These are phyloP conservation scores for Gracilaria vermiculophylla DNA, from an alignment of 23 red algal species.

Conservation along the genomic window DNA sequence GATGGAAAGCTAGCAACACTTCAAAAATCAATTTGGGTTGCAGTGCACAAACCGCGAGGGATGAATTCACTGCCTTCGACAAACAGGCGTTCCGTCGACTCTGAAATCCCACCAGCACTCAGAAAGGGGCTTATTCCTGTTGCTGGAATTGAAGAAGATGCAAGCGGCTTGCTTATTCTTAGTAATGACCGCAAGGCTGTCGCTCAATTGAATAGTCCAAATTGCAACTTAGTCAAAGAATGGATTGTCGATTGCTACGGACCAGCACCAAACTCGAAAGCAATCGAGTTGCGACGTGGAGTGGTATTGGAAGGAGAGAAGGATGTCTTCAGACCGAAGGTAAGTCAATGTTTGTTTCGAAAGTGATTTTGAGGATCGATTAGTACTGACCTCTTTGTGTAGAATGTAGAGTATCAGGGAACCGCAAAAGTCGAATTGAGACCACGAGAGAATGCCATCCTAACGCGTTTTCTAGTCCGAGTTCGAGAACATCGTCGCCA, in stretches of 20 bases:
- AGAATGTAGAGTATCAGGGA: conserved; percentile 15
- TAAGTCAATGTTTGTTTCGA: neutral
- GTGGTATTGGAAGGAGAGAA: conserved; percentile 18
- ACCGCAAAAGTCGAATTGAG: conserved; percentile 13
- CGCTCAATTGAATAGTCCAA: conserved; percentile 12
- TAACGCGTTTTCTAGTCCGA: conserved; percentile 33
- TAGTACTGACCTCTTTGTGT: neutral
- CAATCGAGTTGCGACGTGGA: conserved; percentile 8
- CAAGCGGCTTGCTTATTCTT: conserved; percentile 46
- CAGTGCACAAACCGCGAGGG: conserved; percentile 54
- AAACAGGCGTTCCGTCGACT: conserved; percentile 6
- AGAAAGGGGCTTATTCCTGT: conserved; percentile 11
- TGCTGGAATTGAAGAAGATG: conserved; percentile 33
- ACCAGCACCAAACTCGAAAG: neutral
- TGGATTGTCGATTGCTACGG: conserved; percentile 55
- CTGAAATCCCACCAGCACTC: neutral
- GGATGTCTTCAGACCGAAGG: neutral
- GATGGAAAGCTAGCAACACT: conserved; percentile 10
- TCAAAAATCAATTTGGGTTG: conserved; percentile 25
- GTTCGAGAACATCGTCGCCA: conserved; percentile 41
- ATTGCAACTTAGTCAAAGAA: conserved; percentile 4
- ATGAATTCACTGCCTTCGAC: conserved; percentile 14
- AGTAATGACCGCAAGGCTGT: conserved; percentile 47
- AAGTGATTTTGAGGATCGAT: neutral
- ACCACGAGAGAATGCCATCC: neutral